Evolutionary conservation across 192 early-diverging fungal genomes (phyloP), one percentile per base, ranked within the genome.

Genomic region (Blastocladiella britannica): DNA sequence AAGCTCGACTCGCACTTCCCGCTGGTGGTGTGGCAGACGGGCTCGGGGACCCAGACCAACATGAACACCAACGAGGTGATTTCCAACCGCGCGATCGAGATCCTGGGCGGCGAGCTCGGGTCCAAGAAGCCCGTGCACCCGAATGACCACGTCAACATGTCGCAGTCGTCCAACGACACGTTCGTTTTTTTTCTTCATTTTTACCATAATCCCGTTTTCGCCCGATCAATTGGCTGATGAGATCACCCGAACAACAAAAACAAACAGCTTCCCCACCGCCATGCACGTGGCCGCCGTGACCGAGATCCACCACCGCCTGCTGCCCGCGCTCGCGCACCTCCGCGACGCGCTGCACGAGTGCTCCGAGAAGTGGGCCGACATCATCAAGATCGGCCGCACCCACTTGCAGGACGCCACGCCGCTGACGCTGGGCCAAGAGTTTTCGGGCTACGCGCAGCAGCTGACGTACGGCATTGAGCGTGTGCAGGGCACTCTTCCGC

Each of bases 121-220:
- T 78, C 73, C 69, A 91, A 97, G 82, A 82, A 77, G 59, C 90
- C 90, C 20, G 90, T 99, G 30, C 95, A 99, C 67, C 95, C 95
- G 37, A 99, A 99, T 71, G 95, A 99, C 73, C 91, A 95, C 58
- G 93, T 96, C 65, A 99, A 99, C 80, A 93, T 90, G 80, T 85
- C 85, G 58, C 93, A 96, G 72, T 91, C 88, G 47, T 93, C 90
- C 53, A 98, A 98, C 67, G 94, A 98, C 66, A 93, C 92, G 60
- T 47, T n/a, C n/a, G n/a, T n/a, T n/a, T n/a, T n/a, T n/a, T n/a
- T n/a, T n/a, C n/a, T n/a, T n/a, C n/a, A n/a, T n/a, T n/a, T n/a
- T n/a, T n/a, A n/a, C n/a, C n/a, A n/a, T n/a, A n/a, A n/a, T n/a
- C n/a, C n/a, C n/a, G n/a, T n/a, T n/a, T n/a, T n/a, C n/a, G n/a